Evolutionary conservation across 306 rosid genomes (phyloP).

Genomic region (Lupinus albus): DNA sequence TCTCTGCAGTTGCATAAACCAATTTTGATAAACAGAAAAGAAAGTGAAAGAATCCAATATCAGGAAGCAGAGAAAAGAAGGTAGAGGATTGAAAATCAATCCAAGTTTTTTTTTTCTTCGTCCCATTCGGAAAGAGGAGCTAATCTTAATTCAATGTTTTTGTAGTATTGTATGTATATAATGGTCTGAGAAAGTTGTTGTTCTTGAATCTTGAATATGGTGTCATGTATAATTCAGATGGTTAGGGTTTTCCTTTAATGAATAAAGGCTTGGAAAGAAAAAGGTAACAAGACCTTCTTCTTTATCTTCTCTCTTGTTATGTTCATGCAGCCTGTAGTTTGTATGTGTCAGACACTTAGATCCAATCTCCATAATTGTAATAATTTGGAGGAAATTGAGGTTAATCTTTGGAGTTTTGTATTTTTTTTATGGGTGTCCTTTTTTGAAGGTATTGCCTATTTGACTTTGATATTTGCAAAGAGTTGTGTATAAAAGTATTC

Average conservation of each 20-base stretch:
- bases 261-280: constrained; percentile 44
- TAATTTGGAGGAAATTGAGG: constrained; percentile 59
- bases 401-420: constrained; percentile 39
- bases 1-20: constrained; percentile 76
- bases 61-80: constrained; percentile 39
- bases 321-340: constrained; percentile 25
- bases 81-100: constrained; percentile 33
- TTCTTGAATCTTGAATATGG: constrained; percentile 20
- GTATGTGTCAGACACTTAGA: constrained; percentile 36
- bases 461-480: constrained; percentile 7
- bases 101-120: constrained; percentile 31
- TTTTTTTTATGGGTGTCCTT: constrained; percentile 5
- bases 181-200: constrained; percentile 25
- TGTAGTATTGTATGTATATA: constrained; percentile 45
- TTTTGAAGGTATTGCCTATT: constrained; percentile 31
- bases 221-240: constrained; percentile 44
- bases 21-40: constrained; percentile 24
- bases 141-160: constrained; percentile 41
- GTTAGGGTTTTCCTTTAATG: constrained; percentile 37
- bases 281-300: constrained; percentile 25
- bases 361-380: constrained; percentile 57
- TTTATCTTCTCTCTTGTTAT: constrained; percentile 34
- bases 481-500: constrained; percentile 15
- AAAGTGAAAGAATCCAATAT: constrained; percentile 21
- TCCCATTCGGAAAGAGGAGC: constrained; percentile 40